phyloP scores from a whole-genome alignment of 2,329 filamentous ascomycete species.

The Fusarium agapanthi region DNA sequence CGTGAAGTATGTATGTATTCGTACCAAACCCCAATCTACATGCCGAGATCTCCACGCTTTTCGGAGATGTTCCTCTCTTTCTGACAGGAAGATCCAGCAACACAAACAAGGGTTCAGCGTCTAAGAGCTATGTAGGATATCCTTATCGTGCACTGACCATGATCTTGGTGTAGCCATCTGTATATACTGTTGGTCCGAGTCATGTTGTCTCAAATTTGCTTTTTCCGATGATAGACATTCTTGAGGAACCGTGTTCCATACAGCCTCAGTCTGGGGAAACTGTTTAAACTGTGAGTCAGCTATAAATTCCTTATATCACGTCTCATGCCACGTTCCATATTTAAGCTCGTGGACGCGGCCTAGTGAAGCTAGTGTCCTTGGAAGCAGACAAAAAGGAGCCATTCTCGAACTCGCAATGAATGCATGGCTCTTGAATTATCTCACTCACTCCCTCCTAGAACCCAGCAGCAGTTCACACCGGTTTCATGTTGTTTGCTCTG shows the following conservation, averaged over 20 bases:
- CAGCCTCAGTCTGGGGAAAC: slow-evolving; percentile 36
- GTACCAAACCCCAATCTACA: not conserved
- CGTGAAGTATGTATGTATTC: not conserved
- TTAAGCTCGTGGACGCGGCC: slow-evolving; percentile 8
- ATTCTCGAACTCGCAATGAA: slow-evolving; percentile 1
- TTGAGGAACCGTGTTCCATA: slow-evolving; percentile 23
- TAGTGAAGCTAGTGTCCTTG: slow-evolving; percentile 15
- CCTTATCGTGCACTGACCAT: slow-evolving; percentile 36
- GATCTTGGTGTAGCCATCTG: slow-evolving; percentile 18
- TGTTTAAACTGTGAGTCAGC: slow-evolving; percentile 16
- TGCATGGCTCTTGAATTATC: not conserved
- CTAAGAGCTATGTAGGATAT: slow-evolving; percentile 20
- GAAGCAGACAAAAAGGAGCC: slow-evolving; percentile 6
- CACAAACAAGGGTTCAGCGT: slow-evolving; percentile 18
- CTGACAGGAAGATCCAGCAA: not conserved
- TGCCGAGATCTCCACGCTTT: not conserved
- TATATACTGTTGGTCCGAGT: slow-evolving; percentile 23
- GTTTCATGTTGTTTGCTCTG: slow-evolving; percentile 11
- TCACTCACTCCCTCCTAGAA: not conserved
- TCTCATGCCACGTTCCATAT: slow-evolving; percentile 25
- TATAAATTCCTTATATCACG: slow-evolving; percentile 24
- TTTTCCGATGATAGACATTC: slow-evolving; percentile 30
- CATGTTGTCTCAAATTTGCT: slow-evolving; percentile 25
- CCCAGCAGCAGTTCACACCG: not conserved
- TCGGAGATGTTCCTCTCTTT: not conserved